Percentiles rank a stretch among this genome's conserved stretches.
These are phyloP conservation scores for Guadua angustifolia DNA, from an alignment of 176 grass and related monocot species.

Conservation along the genomic window DNA sequence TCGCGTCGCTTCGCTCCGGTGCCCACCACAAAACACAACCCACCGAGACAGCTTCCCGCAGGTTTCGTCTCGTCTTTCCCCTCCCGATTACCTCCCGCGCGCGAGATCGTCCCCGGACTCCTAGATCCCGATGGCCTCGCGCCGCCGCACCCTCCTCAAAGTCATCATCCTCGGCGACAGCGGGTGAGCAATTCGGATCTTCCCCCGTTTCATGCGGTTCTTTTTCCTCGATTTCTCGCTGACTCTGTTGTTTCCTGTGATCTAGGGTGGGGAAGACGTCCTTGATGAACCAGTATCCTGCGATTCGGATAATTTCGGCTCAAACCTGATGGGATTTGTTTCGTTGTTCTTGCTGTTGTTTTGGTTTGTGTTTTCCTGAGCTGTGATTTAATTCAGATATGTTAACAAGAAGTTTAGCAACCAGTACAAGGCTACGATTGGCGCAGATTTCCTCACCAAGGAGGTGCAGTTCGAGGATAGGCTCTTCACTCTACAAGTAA, in stretches of 20 bases:
- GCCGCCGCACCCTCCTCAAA: conserved; percentile 88
- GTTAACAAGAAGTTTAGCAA: conserved; percentile 96
- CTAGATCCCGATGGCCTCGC: conserved; percentile 73
- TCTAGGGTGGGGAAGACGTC: conserved; percentile 96
- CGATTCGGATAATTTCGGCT: conserved; percentile 21
- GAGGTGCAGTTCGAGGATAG: conserved; percentile 91
- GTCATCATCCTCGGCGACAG: conserved; percentile 99
- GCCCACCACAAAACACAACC: conserved; percentile 11
- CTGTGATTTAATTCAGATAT: conserved; percentile 82
- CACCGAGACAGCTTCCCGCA: not conserved
- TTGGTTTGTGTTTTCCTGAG: conserved; percentile 33
- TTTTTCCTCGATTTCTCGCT: conserved; percentile 6
- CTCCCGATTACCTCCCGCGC: not conserved
- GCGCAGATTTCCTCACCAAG: conserved; percentile 97
- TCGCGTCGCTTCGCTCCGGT: conserved; percentile 9
- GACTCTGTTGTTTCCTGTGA: conserved; percentile 31
- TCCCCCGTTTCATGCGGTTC: not conserved
- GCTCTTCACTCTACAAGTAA: conserved; percentile 90
- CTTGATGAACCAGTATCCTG: conserved; percentile 98
- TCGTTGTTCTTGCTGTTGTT: not conserved
- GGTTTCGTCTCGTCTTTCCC: conserved; percentile 27
- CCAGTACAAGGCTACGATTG: conserved; percentile 98
- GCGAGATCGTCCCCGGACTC: conserved; percentile 5
- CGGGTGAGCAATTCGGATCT: conserved; percentile 83
- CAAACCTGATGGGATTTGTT: not conserved